Percentiles rank a stretch among this genome's conserved stretches.
phyloP scores from a whole-genome alignment of 441 rosid species.

The Eugenia klotzschiana region DNA sequence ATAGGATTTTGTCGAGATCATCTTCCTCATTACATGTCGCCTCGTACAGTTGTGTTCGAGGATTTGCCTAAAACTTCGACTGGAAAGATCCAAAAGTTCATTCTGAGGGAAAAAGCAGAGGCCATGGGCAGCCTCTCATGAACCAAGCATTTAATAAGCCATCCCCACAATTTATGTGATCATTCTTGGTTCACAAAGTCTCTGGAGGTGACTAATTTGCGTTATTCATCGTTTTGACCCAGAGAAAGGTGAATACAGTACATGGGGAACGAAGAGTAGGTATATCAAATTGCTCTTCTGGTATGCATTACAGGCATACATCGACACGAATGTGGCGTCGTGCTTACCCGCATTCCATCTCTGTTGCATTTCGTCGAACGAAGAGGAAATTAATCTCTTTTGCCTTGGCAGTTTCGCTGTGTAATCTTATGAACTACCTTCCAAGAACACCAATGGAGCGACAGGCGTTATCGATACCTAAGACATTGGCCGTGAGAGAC shows the following conservation, averaged over 20 bases:
- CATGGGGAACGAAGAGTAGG: background rate
- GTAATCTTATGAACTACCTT: background rate
- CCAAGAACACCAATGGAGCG: background rate
- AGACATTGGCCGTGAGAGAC: background rate
- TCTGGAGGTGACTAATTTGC: background rate
- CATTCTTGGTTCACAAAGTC: background rate
- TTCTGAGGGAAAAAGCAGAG: constrained; percentile 44
- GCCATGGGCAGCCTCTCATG: constrained; percentile 42
- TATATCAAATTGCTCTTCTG: background rate
- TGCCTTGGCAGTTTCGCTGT: background rate
- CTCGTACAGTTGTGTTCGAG: constrained; percentile 40
- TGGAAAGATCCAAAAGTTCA: constrained; percentile 56
- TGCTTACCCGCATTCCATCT: background rate
- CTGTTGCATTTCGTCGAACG: background rate
- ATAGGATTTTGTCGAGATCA: constrained; percentile 38
- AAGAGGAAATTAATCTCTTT: background rate
- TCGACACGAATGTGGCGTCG: background rate
- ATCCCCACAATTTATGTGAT: background rate
- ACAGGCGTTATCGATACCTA: background rate
- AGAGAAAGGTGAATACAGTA: background rate
- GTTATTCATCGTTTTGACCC: background rate
- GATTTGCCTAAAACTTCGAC: constrained; percentile 72
- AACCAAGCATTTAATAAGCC: background rate
- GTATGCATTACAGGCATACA: background rate
- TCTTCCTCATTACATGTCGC: constrained; percentile 69